A percentile compares a stretch with the other conserved stretches of the same genome.
phyloP scores from a whole-genome alignment of 805 yeast genomes.

The Teunomyces funiuensis region DNA sequence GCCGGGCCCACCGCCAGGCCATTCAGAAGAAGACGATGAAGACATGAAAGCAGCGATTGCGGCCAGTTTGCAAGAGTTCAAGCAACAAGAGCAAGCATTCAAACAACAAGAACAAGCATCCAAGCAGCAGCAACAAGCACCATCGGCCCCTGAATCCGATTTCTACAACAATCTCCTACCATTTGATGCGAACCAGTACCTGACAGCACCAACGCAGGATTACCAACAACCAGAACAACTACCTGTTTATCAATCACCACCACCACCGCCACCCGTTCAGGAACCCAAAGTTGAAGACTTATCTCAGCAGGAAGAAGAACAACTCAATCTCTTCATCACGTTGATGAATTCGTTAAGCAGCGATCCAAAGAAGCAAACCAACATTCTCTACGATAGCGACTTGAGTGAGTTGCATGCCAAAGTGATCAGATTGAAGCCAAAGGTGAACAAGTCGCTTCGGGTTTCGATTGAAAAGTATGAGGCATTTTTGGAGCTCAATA shows the following conservation, averaged over 20 bases:
- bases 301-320: conserved; percentile 65
- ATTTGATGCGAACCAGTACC: conserved; percentile 9
- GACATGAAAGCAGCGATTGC: conserved; percentile 93
- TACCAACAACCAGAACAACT: conserved; percentile 2
- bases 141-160: conserved; percentile 22
- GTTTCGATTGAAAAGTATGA: conserved; percentile 64
- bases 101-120: conserved; percentile 7
- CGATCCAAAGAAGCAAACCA: conserved; percentile 43
- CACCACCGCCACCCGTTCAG: neutral
- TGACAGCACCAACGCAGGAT: too few relatives aligned
- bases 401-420: conserved; percentile 59
- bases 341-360: conserved; percentile 53
- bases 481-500: conserved; percentile 65
- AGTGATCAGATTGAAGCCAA: conserved; percentile 65
- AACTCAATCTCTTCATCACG: conserved; percentile 67
- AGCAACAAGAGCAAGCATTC: conserved; percentile 28
- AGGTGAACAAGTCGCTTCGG: conserved; percentile 58
- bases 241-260: neutral
- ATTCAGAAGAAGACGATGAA: conserved; percentile 71
- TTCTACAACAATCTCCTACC: conserved; percentile 31
- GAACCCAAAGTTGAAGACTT: conserved; percentile 32
- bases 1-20: conserved; percentile 16
- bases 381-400: conserved; percentile 45
- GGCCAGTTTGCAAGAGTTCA: conserved; percentile 79
- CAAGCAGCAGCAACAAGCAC: conserved; percentile 8